A percentile compares a stretch with the other conserved stretches of the same genome.
Evolutionary conservation across 2,329 filamentous ascomycete species (phyloP).

Genomic region (Falciphora oryzae): DNA sequence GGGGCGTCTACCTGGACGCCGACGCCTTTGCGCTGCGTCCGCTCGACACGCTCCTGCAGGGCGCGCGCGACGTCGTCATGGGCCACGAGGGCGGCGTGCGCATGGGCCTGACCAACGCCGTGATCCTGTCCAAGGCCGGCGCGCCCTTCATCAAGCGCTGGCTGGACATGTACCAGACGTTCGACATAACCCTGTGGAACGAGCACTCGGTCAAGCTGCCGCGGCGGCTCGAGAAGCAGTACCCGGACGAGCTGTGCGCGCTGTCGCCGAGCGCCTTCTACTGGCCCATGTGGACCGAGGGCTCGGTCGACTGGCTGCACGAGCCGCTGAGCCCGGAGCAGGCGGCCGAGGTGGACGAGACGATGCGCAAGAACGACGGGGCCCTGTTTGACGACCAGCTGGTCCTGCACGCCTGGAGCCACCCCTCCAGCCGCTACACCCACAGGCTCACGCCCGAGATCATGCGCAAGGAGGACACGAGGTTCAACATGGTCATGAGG

Average conservation of each 20-base stretch:
- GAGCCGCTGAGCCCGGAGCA: conserved; percentile 23
- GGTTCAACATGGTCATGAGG: conserved; percentile 32
- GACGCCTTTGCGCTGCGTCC: conserved; percentile 29
- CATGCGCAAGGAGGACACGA: conserved; percentile 27
- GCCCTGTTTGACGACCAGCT: conserved; percentile 30
- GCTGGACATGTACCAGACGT: conserved; percentile 27
- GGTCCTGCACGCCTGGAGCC: conserved; percentile 33
- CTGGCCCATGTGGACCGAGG: conserved; percentile 35
- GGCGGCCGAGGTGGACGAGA: conserved; percentile 23
- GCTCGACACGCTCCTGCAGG: conserved; percentile 24
- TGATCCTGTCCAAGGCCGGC: conserved; percentile 29
- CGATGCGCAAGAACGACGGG: conserved; percentile 26
- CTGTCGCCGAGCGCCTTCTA: conserved; percentile 31
- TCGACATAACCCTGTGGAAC: conserved; percentile 30
- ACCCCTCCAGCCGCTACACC: conserved; percentile 29
- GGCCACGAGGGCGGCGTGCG: conserved; percentile 33
- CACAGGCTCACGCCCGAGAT: conserved; percentile 26
- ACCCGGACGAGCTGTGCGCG: conserved; percentile 28
- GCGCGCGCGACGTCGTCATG: conserved; percentile 25
- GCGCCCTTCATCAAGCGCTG: conserved; percentile 28
- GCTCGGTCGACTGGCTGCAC: conserved; percentile 34
- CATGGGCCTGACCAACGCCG: conserved; percentile 31
- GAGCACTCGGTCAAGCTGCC: conserved; percentile 31
- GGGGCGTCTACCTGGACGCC: conserved; percentile 31
- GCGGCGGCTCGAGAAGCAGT: conserved; percentile 22